These are phyloP conservation scores for Elsinoe ampelina DNA, from an alignment of 2,329 filamentous ascomycete genomes.

Conservation along the genomic window DNA sequence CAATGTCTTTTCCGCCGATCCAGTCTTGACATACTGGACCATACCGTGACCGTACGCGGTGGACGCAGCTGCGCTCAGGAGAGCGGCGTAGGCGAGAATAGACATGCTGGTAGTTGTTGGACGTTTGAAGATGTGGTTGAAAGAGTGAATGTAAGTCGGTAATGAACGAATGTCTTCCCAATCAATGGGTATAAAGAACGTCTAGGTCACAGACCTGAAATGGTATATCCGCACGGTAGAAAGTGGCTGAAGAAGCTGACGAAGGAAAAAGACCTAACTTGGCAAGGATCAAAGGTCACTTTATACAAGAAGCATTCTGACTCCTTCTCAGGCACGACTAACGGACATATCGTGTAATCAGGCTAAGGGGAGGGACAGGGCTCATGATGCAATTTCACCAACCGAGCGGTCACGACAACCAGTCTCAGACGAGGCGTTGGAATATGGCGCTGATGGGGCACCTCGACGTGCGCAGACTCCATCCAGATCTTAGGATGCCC, in stretches of 20 bases:
- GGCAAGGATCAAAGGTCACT: background rate
- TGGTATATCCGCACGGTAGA: background rate
- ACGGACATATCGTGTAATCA: background rate
- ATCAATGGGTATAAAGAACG: conserved; percentile 12
- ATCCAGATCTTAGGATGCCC: background rate
- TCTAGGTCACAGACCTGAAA: conserved; percentile 11
- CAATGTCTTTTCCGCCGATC: too few species aligned
- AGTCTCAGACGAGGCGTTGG: conserved; percentile 2
- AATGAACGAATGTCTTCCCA: conserved; percentile 7
- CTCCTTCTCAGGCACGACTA: too few species aligned
- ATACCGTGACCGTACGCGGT: conserved; percentile 39
- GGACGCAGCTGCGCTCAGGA: conserved; percentile 26
- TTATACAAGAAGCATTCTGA: background rate
- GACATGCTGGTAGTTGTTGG: conserved; percentile 20
- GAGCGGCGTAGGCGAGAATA: conserved; percentile 21
- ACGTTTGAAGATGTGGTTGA: background rate
- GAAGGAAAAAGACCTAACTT: background rate
- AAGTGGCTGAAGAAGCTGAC: background rate
- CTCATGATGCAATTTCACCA: conserved; percentile 1
- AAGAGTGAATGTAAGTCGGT: conserved; percentile 1
- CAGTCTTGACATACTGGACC: conserved; percentile 30
- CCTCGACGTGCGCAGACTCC: background rate
- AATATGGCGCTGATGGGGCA: background rate
- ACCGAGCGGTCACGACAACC: background rate
- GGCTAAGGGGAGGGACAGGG: background rate